These are phyloP conservation scores for Ustilaginoidea virens DNA, from an alignment of 2,329 filamentous ascomycete genomes.

Conservation along the genomic window DNA sequence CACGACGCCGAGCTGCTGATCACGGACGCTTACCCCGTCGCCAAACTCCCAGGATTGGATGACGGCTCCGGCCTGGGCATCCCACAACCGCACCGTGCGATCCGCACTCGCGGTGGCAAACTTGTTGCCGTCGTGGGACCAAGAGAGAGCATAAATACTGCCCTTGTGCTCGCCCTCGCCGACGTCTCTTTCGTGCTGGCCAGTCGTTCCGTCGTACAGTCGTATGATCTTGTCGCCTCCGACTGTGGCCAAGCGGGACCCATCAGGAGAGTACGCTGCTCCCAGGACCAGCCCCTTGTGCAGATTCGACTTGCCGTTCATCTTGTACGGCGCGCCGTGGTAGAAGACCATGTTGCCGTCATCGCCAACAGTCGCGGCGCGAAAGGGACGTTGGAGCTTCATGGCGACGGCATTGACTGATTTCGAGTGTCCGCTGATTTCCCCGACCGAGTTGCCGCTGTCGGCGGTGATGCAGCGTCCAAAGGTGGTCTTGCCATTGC, in stretches of 20 bases:
- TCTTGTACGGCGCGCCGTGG: slow-evolving; percentile 91
- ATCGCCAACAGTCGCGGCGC: slow-evolving; percentile 82
- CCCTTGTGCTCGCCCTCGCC: slow-evolving; percentile 78
- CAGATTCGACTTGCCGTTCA: slow-evolving; percentile 65
- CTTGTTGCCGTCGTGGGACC: slow-evolving; percentile 72
- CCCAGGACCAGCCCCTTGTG: slow-evolving; percentile 86
- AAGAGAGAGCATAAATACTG: slow-evolving; percentile 83
- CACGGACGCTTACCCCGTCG: slow-evolving; percentile 55
- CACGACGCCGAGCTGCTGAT: slow-evolving; percentile 91
- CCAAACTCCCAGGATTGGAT: slow-evolving; percentile 78
- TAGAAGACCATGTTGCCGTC: slow-evolving; percentile 85
- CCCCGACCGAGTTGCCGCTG: slow-evolving; percentile 89
- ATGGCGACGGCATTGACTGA: slow-evolving; percentile 85
- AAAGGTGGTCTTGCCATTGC: slow-evolving; percentile 84
- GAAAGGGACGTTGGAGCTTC: slow-evolving; percentile 74
- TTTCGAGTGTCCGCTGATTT: slow-evolving; percentile 82
- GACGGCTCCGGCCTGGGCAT: slow-evolving; percentile 62
- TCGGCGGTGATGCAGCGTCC: slow-evolving; percentile 91
- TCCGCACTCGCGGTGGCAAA: slow-evolving; percentile 89
- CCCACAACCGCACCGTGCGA: slow-evolving; percentile 90
- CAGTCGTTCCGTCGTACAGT: slow-evolving; percentile 92
- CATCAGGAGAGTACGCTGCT: slow-evolving; percentile 80
- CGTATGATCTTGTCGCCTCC: slow-evolving; percentile 88
- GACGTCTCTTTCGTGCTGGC: slow-evolving; percentile 63
- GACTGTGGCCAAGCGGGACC: slow-evolving; percentile 66